Base-by-base conservation (phyloP, 2,329 filamentous ascomycete genomes). In the Exophiala sp. region DNA sequence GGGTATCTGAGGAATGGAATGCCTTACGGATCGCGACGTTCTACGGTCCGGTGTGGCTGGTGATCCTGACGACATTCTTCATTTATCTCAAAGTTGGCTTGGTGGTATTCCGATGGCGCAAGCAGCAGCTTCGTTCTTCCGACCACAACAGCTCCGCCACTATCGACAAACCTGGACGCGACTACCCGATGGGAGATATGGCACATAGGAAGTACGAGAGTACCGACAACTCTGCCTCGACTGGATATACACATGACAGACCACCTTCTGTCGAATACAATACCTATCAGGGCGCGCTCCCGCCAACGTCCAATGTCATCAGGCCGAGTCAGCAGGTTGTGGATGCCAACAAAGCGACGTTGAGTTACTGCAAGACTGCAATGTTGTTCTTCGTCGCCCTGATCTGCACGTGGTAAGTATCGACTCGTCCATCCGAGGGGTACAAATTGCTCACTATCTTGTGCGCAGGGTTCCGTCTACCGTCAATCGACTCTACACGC, bases 11-110 rank as follows among this genome's bases (percentile, higher is more conserved):
- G 2, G 71, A 81, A 3, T 91, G 85, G 80, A 85, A 89, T 52
- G 79, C 85, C 54, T 82, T 88, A 69, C 85, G 89, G 36, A 84
- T 94, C 53, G 81, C 82, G 2, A 80, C 83, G 24, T 92, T 91
- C 66, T 95, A 94, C 51, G 72, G 68, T 2, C 72, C 72, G 3
- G 68, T 73, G 21, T 75, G 73, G 72, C 65, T 72, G 18, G 63
- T 73, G 49, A 71, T 75, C 44, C 61, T 66, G 6, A 39, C 71
- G 18, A 74, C 72, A 2, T 65, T 73, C 36, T 62, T 65, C 52
- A 72, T 75, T 24, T 73, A 75, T 61, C 59, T 71, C 20, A 66
- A 68, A 47, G 68, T 71, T 50, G 69, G 72, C n/a, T 62, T 67
- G 16, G 65, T 71, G 20, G 69, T 74, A 33, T 69, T 69, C 43